phyloP scores from a whole-genome alignment of 495 filamentous ascomycete genomes.

The Podospora didyma region DNA sequence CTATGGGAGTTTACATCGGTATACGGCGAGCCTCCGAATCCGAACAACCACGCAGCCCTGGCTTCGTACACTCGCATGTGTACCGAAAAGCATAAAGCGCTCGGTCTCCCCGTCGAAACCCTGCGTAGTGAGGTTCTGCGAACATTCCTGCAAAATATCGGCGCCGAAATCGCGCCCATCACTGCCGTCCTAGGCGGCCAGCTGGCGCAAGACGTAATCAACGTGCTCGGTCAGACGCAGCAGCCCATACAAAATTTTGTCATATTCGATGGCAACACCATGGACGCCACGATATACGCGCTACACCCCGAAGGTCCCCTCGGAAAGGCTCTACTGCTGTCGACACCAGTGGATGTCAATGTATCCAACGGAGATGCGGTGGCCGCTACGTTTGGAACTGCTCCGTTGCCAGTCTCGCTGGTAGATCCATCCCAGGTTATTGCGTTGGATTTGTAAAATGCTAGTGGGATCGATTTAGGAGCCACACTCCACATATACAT shows the following conservation, averaged over 20 bases:
- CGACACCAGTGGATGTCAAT: not conserved
- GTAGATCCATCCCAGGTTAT: not conserved
- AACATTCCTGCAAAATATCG: slow-evolving; percentile 75
- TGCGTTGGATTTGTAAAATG: not conserved
- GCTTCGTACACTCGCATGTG: slow-evolving; percentile 72
- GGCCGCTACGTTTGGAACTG: not conserved
- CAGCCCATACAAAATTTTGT: slow-evolving; percentile 95
- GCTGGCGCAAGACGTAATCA: slow-evolving; percentile 94
- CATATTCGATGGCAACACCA: slow-evolving; percentile 81
- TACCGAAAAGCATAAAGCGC: slow-evolving; percentile 65
- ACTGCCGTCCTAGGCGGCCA: slow-evolving; percentile 86
- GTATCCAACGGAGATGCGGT: not conserved
- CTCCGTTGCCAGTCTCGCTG: not conserved
- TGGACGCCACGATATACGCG: slow-evolving; percentile 72
- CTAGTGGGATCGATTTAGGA: not conserved
- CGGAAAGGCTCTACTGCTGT: slow-evolving; percentile 28
- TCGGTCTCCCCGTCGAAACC: slow-evolving; percentile 72
- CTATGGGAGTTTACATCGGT: slow-evolving; percentile 72
- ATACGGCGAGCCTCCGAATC: slow-evolving; percentile 52
- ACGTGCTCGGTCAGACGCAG: slow-evolving; percentile 82
- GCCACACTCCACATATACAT: too few relatives aligned
- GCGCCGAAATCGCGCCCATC: slow-evolving; percentile 78
- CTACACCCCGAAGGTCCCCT: slow-evolving; percentile 64
- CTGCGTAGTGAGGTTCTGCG: slow-evolving; percentile 76
- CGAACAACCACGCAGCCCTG: slow-evolving; percentile 52